Evolutionary conservation across 2,329 filamentous ascomycete species (phyloP), one percentile per base, ranked within the genome.

Genomic region (Bipolaris cookei): DNA sequence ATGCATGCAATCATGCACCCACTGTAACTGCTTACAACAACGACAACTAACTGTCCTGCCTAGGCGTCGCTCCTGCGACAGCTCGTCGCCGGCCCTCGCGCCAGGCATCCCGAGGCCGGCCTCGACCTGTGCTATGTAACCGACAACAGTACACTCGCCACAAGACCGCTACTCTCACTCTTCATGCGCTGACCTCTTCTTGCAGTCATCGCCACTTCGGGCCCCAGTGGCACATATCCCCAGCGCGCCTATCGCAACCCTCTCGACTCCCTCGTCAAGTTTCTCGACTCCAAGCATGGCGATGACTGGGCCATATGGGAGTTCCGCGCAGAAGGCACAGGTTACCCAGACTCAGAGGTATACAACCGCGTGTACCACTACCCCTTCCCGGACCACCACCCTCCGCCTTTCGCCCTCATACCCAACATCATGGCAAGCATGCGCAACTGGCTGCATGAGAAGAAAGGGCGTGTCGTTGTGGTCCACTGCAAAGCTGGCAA

Each of bases 401-500:
- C 95, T 3, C 95, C 95, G 50, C 95, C 95, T 0, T 99, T 99
- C 70, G 84, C 87, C 20, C 82, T 98, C 18, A 88, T 99, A 34
- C 94, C 94, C 0, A 83, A 91, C 77, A 93, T 97, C 60, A 88
- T 97, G 84, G 92, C 88, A 1, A 91, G 90, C 68, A 98, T 99
- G 93, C 85, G 90, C 58, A 91, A 94, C 70, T 98, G 94, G 92
- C 75, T 96, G 51, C 73, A 76, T 51, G 78, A 75, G 20, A 75
- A 79, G 23, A 71, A 76, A 21, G 79, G 81, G 35, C 83, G 92
- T 32, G 91, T 98, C 0, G 89, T 89, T 0, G 93, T 98, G 6
- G 92, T 98, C 6, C 95, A 99, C 77, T 98, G 95, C 81, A 98
- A 98, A 75, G 95, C 95, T 1, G 95, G 95, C 2, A 99, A 99